Evolutionary conservation across 306 rosid genomes (phyloP), one percentile per base, ranked within the genome.

Genomic region (Dicorynia guianensis): DNA sequence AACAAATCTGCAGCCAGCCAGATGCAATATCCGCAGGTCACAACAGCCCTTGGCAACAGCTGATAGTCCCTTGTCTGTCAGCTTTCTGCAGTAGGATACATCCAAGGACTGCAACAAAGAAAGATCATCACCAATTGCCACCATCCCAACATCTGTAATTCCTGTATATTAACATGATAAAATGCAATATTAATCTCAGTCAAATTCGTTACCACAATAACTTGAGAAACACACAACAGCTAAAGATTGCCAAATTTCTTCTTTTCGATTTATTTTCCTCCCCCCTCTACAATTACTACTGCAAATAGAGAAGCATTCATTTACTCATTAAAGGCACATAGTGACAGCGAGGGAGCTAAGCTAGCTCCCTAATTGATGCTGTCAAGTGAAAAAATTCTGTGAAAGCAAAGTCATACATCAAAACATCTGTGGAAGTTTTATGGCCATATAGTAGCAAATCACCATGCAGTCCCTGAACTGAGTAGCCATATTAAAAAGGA

Each of bases 1-100:
- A 68, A 90, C 82, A 71, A 77, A 81, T 84, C 90, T 89, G 81
- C 99, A 95, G 61, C 97, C 93, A 11, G 92, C 77, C 36, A 95
- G 76, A 87, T 85, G 93, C 80, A 95, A 84, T 63, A 49, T 75
- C 48, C 74, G 82, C 11, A 95, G 81, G 83, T 81, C 90, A 43
- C 84, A 36, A 69, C 99, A 92, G 63, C 99, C 96, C 77, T 78
- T 74, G 25, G 99, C 97, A 79, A 95, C 89, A 74, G 91, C 90
- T 8, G 89, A 81, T 38, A 92, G 78, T 73, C 99, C 97, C 84
- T 83, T 89, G 85, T 92, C 94, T 0, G 93, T 87, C 73, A 95
- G 76, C 89, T 89, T 89, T 77, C 91, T 87, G 89, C 99, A 95
- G 82, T 87, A 85, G 8, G 99, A 87, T 44, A 92, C 89, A 71